A percentile compares a stretch with the other conserved stretches of the same genome.
Conservation (phyloP, 805 yeast species). For the Kuraishia molischiana region DNA sequence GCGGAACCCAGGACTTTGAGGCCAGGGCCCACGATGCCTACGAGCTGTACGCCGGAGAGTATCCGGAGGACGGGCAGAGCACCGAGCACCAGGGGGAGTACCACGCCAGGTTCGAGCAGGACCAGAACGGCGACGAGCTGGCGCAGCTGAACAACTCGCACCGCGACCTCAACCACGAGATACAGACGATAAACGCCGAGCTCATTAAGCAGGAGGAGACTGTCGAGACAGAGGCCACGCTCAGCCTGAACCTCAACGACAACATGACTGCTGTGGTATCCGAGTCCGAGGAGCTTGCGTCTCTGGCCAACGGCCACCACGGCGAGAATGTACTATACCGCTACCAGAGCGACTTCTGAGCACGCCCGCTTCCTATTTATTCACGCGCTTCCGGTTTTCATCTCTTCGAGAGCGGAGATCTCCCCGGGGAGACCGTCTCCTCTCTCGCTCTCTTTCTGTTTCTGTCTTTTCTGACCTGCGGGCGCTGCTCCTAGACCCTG, state of each 20-base stretch:
- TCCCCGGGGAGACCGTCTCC: too few relatives aligned
- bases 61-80: slow-evolving; percentile 2
- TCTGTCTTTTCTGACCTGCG: too few relatives aligned
- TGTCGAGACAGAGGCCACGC: slow-evolving; percentile 17
- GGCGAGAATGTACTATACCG: slow-evolving; percentile 21
- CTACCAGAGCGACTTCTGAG: slow-evolving; percentile 15
- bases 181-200: slow-evolving; percentile 2
- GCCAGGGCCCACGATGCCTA: slow-evolving; percentile 11
- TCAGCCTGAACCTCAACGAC: slow-evolving; percentile 18
- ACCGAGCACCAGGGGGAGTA: background rate
- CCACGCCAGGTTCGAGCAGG: background rate
- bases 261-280: slow-evolving; percentile 19
- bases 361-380: too few relatives aligned
- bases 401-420: too few relatives aligned
- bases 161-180: slow-evolving; percentile 2
- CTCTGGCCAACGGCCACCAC: slow-evolving; percentile 22
- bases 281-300: slow-evolving; percentile 23
- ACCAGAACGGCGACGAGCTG: background rate
- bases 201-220: slow-evolving; percentile 7
- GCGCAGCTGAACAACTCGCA: slow-evolving; percentile 1
- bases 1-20: background rate
- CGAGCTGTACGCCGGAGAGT: slow-evolving; percentile 21
- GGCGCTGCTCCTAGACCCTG: too few relatives aligned
- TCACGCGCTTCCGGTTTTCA: too few relatives aligned
- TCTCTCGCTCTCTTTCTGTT: too few relatives aligned